Percentiles rank a stretch among this genome's conserved stretches.
Evolutionary conservation across 2,329 filamentous ascomycete species (phyloP).

Genomic region (Dothideomycetes sp.): DNA sequence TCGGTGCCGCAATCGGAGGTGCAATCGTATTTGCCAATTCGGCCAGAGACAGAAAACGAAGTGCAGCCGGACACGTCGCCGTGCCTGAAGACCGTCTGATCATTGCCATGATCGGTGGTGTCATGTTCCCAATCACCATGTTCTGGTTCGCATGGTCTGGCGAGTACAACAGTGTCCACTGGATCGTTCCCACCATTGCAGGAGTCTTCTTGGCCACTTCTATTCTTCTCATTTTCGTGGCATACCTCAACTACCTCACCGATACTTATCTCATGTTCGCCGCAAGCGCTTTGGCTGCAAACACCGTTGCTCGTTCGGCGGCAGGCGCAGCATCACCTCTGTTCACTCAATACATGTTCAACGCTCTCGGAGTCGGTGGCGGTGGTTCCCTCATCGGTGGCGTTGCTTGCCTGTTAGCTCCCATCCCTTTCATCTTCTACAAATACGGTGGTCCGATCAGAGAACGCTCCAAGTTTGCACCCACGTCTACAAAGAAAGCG

Average conservation of each 20-base stretch:
- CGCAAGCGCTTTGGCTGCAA: slow-evolving; percentile 24
- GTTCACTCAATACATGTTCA: slow-evolving; percentile 26
- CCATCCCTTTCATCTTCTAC: slow-evolving; percentile 27
- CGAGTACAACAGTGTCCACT: slow-evolving; percentile 35
- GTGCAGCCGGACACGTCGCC: slow-evolving; percentile 27
- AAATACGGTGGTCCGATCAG: slow-evolving; percentile 23
- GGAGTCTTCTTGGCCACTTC: slow-evolving; percentile 34
- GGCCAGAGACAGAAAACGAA: slow-evolving; percentile 30
- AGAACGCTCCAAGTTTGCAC: slow-evolving; percentile 21
- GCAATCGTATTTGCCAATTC: slow-evolving; percentile 35
- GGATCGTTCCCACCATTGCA: slow-evolving; percentile 39
- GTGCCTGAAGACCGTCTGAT: slow-evolving; percentile 36
- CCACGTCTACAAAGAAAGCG: slow-evolving; percentile 16
- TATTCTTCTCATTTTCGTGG: slow-evolving; percentile 42
- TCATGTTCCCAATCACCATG: slow-evolving; percentile 27
- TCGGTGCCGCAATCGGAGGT: slow-evolving; percentile 41
- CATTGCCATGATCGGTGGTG: slow-evolving; percentile 26
- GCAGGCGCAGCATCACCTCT: slow-evolving; percentile 24
- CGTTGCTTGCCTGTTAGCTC: slow-evolving; percentile 28
- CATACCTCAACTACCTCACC: slow-evolving; percentile 46
- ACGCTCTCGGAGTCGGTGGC: slow-evolving; percentile 24
- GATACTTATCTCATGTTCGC: slow-evolving; percentile 39
- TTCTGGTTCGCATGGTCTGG: slow-evolving; percentile 30
- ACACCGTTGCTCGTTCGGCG: slow-evolving; percentile 24
- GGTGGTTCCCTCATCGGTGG: slow-evolving; percentile 36